Percentiles rank a stretch among this genome's conserved stretches.
Conservation (phyloP, 2,329 filamentous ascomycete species). For the Didymosphaeria variabile region DNA sequence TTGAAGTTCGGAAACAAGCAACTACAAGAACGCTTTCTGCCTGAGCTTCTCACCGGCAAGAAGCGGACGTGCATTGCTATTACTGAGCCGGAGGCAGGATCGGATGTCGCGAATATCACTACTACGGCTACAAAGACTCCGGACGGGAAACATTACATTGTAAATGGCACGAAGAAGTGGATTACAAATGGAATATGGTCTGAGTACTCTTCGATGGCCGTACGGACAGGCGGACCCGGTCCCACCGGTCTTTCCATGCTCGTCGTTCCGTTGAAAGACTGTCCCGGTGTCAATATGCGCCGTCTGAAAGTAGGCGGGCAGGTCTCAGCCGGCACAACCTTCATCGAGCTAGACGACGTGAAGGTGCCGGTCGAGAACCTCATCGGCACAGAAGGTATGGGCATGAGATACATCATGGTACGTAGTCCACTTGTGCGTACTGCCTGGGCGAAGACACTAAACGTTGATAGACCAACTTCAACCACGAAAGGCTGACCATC, state of each 20-base stretch:
- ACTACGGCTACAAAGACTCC: conserved; percentile 75
- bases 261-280: conserved; percentile 69
- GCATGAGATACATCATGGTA: conserved; percentile 67
- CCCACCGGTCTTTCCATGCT: conserved; percentile 65
- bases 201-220: conserved; percentile 69
- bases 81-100: conserved; percentile 78
- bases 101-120: conserved; percentile 70
- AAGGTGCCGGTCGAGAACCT: conserved; percentile 63
- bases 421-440: not conserved
- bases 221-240: conserved; percentile 66
- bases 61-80: conserved; percentile 79
- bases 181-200: conserved; percentile 71
- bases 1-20: conserved; percentile 70
- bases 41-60: conserved; percentile 71
- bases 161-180: conserved; percentile 75
- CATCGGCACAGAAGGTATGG: conserved; percentile 63
- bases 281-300: conserved; percentile 73
- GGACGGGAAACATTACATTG: conserved; percentile 75
- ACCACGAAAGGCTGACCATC: conserved; percentile 66
- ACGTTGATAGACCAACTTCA: conserved; percentile 53
- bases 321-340: conserved; percentile 66
- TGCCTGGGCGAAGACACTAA: not conserved
- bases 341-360: conserved; percentile 65
- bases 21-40: conserved; percentile 71
- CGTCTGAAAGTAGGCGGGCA: conserved; percentile 73